Base-by-base conservation (phyloP, 2,329 filamentous ascomycete genomes). In the Gliomastix tumulicola region DNA sequence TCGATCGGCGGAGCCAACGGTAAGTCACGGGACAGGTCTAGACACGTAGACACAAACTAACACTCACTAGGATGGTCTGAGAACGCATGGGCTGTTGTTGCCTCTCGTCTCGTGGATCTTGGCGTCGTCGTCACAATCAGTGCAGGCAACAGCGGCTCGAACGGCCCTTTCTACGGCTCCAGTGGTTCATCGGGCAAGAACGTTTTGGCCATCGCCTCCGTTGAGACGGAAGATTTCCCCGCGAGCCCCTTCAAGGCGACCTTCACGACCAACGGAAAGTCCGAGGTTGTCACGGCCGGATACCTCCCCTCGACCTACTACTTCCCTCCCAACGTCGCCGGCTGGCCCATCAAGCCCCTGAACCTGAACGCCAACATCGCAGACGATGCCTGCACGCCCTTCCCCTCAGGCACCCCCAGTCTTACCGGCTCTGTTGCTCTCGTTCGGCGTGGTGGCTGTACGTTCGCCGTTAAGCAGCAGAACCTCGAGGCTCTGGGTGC, bases 101-200 rank as follows among this genome's bases (percentile, higher is more conserved):
- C 62, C 8, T 60, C 54, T 18, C 54, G 60, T 7, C 53, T 68
- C 28, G 63, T 65, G 6, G 47, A 57, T 6, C 54, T 62, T 15
- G 70, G 71, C 7, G 56, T 74, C 1, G 62, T 71, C 10, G 60
- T 72, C n/a, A 63, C 65, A 8, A 63, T 73, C 17, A 63, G 70
- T 3, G 69, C 66, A 5, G 71, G 72, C 12, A 76, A 76, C 38
- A 60, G 65, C 12, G 71, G 72, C 18, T 52, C 53, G 11, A 50
- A 54, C 12, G 71, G 71, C 0, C 59, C 70, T 0, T 74, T 75
- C 49, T 68, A 62, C 36, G 50, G 53, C 3, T 56, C 54, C 30
- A 49, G 49, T 15, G 53, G 56, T 27, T 52, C 56, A 32, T 47
- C 50, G 34, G 56, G 56, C 12, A 44, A 44, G 18, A 48, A 50